phyloP scores from a whole-genome alignment of 495 filamentous ascomycete genomes.

The Pseudevernia furfuracea region DNA sequence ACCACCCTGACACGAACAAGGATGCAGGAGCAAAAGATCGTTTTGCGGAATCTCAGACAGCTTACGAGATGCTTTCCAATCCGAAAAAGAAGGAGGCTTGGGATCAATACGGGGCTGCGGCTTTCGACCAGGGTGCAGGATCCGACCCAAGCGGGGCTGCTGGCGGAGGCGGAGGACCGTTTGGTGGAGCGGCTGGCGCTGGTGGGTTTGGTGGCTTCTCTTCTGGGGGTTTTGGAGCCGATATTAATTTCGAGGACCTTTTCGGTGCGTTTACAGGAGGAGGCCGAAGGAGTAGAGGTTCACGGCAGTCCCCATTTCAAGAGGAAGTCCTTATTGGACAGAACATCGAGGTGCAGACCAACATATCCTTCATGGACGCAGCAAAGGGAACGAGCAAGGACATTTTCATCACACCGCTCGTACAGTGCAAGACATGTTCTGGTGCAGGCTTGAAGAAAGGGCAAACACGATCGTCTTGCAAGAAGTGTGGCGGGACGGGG shows the following conservation, averaged over 20 bases:
- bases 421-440: conserved; percentile 69
- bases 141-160: conserved; percentile 65
- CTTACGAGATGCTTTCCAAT: conserved; percentile 89
- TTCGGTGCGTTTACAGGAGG: conserved; percentile 79
- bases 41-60: conserved; percentile 82
- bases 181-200: conserved; percentile 47
- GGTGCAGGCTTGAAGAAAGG: conserved; percentile 82
- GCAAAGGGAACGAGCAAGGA: conserved; percentile 78
- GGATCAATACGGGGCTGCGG: conserved; percentile 81
- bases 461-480: conserved; percentile 61
- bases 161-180: conserved; percentile 45
- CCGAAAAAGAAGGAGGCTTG: conserved; percentile 84
- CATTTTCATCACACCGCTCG: conserved; percentile 68
- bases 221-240: conserved; percentile 56
- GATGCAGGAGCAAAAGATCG: conserved; percentile 84
- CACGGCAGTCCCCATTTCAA: conserved; percentile 53
- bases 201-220: conserved; percentile 43
- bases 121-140: conserved; percentile 66
- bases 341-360: conserved; percentile 87
- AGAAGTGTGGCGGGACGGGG: conserved; percentile 76
- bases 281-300: conserved; percentile 49
- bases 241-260: conserved; percentile 92
- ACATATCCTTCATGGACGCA: conserved; percentile 91
- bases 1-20: conserved; percentile 96
- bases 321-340: conserved; percentile 78